Conservation (phyloP, 441 rosid genomes). For the Erysimum pusillum region DNA sequence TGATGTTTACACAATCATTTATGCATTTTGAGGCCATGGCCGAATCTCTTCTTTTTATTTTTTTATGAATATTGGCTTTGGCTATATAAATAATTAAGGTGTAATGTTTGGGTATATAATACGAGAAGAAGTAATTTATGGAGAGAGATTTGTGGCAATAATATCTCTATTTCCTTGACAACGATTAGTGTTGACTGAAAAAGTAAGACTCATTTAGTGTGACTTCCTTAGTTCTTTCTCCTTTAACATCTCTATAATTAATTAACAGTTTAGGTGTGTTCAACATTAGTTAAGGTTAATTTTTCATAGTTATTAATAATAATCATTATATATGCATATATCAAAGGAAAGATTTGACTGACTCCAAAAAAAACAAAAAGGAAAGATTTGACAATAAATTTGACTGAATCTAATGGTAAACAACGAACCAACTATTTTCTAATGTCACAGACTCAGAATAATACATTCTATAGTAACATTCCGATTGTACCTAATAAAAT, state of each 20-base stretch:
- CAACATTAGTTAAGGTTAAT: neutral
- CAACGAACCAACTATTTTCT: no score
- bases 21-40: conserved; percentile 31
- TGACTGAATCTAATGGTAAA: neutral
- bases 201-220: conserved; percentile 14
- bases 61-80: neutral
- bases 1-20: conserved; percentile 20
- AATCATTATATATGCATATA: neutral
- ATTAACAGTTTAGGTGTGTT: neutral
- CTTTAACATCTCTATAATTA: neutral
- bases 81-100: neutral
- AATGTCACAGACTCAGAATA: neutral
- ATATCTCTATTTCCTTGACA: neutral
- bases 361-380: neutral
- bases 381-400: neutral
- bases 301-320: neutral
- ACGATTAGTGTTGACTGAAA: conserved; percentile 25
- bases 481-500: no score
- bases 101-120: neutral
- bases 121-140: neutral
- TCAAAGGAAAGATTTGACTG: neutral
- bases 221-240: neutral
- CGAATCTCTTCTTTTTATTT: neutral
- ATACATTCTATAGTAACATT: no score
- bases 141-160: conserved; percentile 15